phyloP scores from a whole-genome alignment of 2,329 filamentous ascomycete genomes.

The Rhynchosporium graminicola region DNA sequence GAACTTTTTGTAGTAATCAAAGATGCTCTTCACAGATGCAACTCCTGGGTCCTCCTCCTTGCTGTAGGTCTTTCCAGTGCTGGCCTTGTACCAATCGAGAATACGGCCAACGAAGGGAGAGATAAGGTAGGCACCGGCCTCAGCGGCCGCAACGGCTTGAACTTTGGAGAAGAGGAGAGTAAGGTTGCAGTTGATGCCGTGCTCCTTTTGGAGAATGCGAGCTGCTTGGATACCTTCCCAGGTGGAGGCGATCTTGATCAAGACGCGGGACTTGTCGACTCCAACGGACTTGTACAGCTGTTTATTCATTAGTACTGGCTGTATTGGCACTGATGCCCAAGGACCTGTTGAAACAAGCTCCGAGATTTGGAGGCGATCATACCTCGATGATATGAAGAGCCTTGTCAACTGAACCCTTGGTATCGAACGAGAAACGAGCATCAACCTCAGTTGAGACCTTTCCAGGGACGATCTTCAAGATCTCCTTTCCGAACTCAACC shows the following conservation, averaged over 20 bases:
- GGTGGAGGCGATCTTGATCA: conserved; percentile 99
- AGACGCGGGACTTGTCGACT: conserved; percentile 87
- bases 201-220: conserved; percentile 91
- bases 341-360: background rate
- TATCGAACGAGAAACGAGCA: conserved; percentile 93
- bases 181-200: conserved; percentile 97
- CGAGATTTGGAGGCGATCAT: conserved; percentile 43
- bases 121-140: conserved; percentile 96
- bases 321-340: background rate
- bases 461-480: conserved; percentile 93
- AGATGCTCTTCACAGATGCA: conserved; percentile 89
- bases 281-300: conserved; percentile 94
- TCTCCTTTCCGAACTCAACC: conserved; percentile 97
- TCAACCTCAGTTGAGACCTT: conserved; percentile 99
- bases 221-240: conserved; percentile 99
- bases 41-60: conserved; percentile 94
- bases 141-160: conserved; percentile 93
- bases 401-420: conserved; percentile 88
- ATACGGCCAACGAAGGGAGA: conserved; percentile 99
- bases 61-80: conserved; percentile 89
- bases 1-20: conserved; percentile 99
- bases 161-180: conserved; percentile 97
- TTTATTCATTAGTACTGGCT: conserved; percentile 9
- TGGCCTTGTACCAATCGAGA: conserved; percentile 98
- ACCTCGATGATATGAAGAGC: conserved; percentile 96